These are phyloP conservation scores for Choiromyces venosus DNA, from an alignment of 495 filamentous ascomycete species.

Conservation along the genomic window DNA sequence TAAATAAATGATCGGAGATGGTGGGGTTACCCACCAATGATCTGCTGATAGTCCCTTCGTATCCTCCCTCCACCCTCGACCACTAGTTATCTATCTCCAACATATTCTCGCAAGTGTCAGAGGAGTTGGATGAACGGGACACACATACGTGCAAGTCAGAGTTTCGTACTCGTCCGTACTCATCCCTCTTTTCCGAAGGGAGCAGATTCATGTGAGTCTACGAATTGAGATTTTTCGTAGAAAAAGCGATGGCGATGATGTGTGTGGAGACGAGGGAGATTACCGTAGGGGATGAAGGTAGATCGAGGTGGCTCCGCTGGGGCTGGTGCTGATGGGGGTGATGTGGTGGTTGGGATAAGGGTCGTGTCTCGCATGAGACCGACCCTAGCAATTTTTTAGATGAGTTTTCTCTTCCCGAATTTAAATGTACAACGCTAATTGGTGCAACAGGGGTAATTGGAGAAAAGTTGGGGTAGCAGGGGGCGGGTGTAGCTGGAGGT, in stretches of 20 bases:
- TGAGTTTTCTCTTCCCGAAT: slow-evolving; percentile 25
- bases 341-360: slow-evolving; percentile 12
- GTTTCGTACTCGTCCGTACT: slow-evolving; percentile 39
- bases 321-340: slow-evolving; percentile 30
- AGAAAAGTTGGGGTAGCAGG: not conserved
- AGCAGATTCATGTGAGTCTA: slow-evolving; percentile 1
- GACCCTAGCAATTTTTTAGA: slow-evolving; percentile 36
- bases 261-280: slow-evolving; percentile 28
- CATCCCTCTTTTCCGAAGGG: slow-evolving; percentile 5
- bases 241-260: slow-evolving; percentile 7
- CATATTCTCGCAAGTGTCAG: slow-evolving; percentile 16
- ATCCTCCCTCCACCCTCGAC: slow-evolving; percentile 17
- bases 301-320: slow-evolving; percentile 30
- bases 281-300: slow-evolving; percentile 18
- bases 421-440: slow-evolving; percentile 32
- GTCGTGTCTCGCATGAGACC: slow-evolving; percentile 29
- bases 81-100: slow-evolving; percentile 13
- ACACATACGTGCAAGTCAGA: slow-evolving; percentile 34
- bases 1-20: slow-evolving; percentile 31
- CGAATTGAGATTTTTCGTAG: slow-evolving; percentile 5
- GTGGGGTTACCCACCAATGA: slow-evolving; percentile 30
- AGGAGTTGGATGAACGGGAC: slow-evolving; percentile 20
- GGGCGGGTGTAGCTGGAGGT: not conserved
- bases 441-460: slow-evolving; percentile 10
- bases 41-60: slow-evolving; percentile 18